phyloP scores from a whole-genome alignment of 2,329 filamentous ascomycete species.

The Teratosphaeria destructans region DNA sequence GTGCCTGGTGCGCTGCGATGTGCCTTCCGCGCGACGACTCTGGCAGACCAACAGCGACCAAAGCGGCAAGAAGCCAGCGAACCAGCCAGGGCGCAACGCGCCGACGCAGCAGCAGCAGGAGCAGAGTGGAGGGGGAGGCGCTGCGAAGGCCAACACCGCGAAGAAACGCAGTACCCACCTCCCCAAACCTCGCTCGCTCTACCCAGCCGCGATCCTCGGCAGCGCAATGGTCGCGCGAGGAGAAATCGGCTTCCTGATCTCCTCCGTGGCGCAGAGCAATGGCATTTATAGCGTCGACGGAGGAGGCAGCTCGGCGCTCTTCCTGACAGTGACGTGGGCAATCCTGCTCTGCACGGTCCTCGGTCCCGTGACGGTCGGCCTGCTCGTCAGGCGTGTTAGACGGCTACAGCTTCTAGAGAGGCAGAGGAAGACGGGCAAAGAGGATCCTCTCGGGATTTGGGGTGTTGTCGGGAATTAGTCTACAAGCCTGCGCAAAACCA shows the following conservation, averaged over 20 bases:
- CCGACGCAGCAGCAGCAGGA: too few species aligned
- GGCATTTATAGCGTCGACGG: slow-evolving; percentile 32
- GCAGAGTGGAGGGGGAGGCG: too few species aligned
- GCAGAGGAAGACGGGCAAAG: neutral
- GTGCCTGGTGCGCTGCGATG: slow-evolving; percentile 28
- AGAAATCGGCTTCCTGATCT: slow-evolving; percentile 70
- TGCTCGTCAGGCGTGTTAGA: neutral
- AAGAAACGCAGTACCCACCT: neutral
- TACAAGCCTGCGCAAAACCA: neutral
- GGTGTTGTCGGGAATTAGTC: neutral
- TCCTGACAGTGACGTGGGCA: slow-evolving; percentile 46
- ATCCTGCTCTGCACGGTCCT: slow-evolving; percentile 33
- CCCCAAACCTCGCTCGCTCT: slow-evolving; percentile 49
- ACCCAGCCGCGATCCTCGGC: slow-evolving; percentile 57
- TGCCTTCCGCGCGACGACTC: neutral
- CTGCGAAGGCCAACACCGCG: too few species aligned
- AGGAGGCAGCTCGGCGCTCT: slow-evolving; percentile 33
- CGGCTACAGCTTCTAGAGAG: neutral
- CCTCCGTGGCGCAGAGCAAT: slow-evolving; percentile 51
- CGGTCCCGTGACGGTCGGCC: neutral
- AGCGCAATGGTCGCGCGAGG: slow-evolving; percentile 66
- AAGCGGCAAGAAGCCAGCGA: neutral
- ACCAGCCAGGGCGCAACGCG: neutral
- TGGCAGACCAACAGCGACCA: neutral
- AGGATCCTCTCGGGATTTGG: neutral